Percentiles rank a stretch among this genome's conserved stretches.
Conservation (phyloP, 1,284 basidiomycete genomes). For the Caloboletus inedulis region DNA sequence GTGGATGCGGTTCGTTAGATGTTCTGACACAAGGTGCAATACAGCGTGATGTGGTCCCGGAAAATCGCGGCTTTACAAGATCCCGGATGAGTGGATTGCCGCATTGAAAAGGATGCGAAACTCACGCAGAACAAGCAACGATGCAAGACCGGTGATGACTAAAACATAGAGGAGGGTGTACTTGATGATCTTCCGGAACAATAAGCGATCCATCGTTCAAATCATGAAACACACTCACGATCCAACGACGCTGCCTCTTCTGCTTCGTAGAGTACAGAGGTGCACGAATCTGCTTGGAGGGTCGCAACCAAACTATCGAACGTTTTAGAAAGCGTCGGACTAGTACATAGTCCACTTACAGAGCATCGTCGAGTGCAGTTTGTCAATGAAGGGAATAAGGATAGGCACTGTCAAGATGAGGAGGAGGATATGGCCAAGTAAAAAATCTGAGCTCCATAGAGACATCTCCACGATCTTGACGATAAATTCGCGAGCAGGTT, state of each 20-base stretch:
- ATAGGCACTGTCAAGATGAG: conserved; percentile 83
- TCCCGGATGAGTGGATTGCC: conserved; percentile 6
- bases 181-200: conserved; percentile 56
- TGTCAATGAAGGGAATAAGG: conserved; percentile 85
- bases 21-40: conserved; percentile 72
- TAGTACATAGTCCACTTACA: conserved; percentile 50
- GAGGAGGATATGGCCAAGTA: conserved; percentile 78
- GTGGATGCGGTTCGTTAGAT: conserved; percentile 51
- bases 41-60: conserved; percentile 63
- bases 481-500: conserved; percentile 92
- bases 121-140: conserved; percentile 79
- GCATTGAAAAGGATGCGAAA: conserved; percentile 30
- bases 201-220: conserved; percentile 8
- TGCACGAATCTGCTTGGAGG: conserved; percentile 90
- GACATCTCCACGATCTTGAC: conserved; percentile 98
- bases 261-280: conserved; percentile 95
- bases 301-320: conserved; percentile 76
- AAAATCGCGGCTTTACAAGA: conserved; percentile 57
- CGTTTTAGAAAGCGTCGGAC: conserved; percentile 4
- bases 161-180: conserved; percentile 85
- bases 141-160: conserved; percentile 75
- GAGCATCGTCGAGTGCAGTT: conserved; percentile 86
- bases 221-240: conserved; percentile 49
- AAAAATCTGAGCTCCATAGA: conserved; percentile 89
- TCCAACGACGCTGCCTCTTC: conserved; percentile 87